phyloP scores from a whole-genome alignment of 2,329 filamentous ascomycete genomes.

The Phoma sp. region DNA sequence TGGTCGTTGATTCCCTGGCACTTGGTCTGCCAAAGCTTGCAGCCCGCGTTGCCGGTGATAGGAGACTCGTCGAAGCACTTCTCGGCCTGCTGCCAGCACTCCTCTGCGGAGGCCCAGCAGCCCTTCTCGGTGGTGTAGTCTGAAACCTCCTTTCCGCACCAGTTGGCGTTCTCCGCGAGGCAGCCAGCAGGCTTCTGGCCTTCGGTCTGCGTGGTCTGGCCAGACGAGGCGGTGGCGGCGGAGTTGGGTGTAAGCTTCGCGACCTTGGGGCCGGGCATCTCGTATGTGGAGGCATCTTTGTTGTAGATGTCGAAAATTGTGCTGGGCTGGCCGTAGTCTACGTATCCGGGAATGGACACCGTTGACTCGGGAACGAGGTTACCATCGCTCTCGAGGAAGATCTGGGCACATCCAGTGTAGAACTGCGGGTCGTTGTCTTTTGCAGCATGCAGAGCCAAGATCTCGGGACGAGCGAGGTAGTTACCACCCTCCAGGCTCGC shows the following conservation, averaged over 20 bases:
- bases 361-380: slow-evolving; percentile 58
- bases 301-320: slow-evolving; percentile 71
- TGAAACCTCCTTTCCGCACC: slow-evolving; percentile 69
- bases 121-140: slow-evolving; percentile 61
- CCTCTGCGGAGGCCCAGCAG: slow-evolving; percentile 61
- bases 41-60: slow-evolving; percentile 66
- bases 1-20: slow-evolving; percentile 57
- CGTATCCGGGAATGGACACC: slow-evolving; percentile 71
- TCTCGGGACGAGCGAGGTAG: slow-evolving; percentile 75
- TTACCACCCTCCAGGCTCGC: slow-evolving; percentile 66
- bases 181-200: slow-evolving; percentile 64
- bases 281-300: slow-evolving; percentile 49
- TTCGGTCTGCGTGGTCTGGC: slow-evolving; percentile 47
- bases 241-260: slow-evolving; percentile 53
- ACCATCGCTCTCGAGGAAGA: slow-evolving; percentile 64
- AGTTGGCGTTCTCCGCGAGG: slow-evolving; percentile 73
- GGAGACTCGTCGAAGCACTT: slow-evolving; percentile 66
- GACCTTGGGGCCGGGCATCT: slow-evolving; percentile 64
- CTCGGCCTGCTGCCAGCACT: slow-evolving; percentile 63
- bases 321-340: slow-evolving; percentile 60
- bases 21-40: slow-evolving; percentile 67
- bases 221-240: slow-evolving; percentile 11
- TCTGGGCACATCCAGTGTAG: slow-evolving; percentile 74
- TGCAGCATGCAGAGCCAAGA: slow-evolving; percentile 72
- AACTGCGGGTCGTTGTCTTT: slow-evolving; percentile 66